Base-by-base conservation (phyloP, 169 alveolate genomes). In the Babesia divergens region DNA sequence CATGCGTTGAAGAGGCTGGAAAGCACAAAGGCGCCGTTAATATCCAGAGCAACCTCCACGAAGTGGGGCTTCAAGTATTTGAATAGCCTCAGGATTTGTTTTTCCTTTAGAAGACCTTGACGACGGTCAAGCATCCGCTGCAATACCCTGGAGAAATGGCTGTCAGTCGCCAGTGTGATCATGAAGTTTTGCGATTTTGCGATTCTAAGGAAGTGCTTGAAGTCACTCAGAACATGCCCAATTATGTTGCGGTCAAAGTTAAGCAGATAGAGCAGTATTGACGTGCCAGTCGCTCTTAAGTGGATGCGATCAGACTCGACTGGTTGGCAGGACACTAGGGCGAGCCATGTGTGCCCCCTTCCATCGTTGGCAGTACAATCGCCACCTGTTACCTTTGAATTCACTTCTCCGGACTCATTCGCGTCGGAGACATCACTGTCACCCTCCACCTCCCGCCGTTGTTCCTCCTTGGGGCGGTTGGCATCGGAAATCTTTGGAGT, bases 111-210 rank as follows among this genome's bases (percentile, higher is more conserved):
- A 11, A 75, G 71, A 7, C 65, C 71, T 42, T 59, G 80, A 43
- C 74, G 68, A 32, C 43, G 75, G 68, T 77, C 86, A 6, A 77
- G 67, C 59, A 77, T 34, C 35, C 38, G 38, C 68, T 77, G 86
- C 40, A 77, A 55, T 31, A 77, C 86, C 20, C 86, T 20, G 2
- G 85, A 75, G 22, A 65, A 75, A 40, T 75, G 80, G n/a, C 60
- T 38, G 32, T 75, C 85, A 5, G 76, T 59, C 28, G 71, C 60
- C 0, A 75, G 60, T 3, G 34, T 53, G 14, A 37, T 44, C 31
- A 75, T 3, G 32, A 24, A n/a, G 26, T 35, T 49, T 7, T 50
- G 65, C 22, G 58, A 26, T 24, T 51, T 62, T 7, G 65, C 71
- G 60, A 52, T 64, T 9, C 46, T 34, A 8, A 75, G 51, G 26